Evolutionary conservation across 2,329 filamentous ascomycete genomes (phyloP).

Genomic region (Parascedosporium putredinis): DNA sequence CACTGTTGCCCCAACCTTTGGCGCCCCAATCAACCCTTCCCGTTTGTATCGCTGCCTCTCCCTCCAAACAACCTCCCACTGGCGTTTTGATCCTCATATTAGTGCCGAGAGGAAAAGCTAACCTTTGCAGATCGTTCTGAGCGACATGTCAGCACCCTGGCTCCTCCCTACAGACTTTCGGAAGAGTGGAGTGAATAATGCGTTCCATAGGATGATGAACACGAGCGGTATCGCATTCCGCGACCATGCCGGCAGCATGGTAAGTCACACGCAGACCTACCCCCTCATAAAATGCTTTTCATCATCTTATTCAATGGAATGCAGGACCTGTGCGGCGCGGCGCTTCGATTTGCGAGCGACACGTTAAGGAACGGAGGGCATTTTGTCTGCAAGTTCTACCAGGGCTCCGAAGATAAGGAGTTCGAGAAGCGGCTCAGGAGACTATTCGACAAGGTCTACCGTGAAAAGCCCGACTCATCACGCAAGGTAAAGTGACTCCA

Average conservation of each 20-base stretch:
- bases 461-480: conserved; percentile 88
- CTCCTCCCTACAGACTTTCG: conserved; percentile 66
- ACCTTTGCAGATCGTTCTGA: conserved; percentile 62
- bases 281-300: not conserved
- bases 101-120: conserved; percentile 9
- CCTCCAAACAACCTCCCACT: not conserved
- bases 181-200: conserved; percentile 88
- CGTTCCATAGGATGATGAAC: conserved; percentile 98
- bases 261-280: conserved; percentile 30
- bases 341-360: conserved; percentile 74
- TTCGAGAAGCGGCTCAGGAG: conserved; percentile 65
- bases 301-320: not conserved
- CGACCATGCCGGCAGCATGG: conserved; percentile 93
- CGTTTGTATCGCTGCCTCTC: no score
- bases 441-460: conserved; percentile 68
- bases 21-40: no score
- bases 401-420: conserved; percentile 73
- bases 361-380: conserved; percentile 74
- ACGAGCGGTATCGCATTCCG: conserved; percentile 79
- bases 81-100: not conserved
- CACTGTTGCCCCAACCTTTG: no score
- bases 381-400: conserved; percentile 97
- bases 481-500: conserved; percentile 72
- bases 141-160: conserved; percentile 99
- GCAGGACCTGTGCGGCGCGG: conserved; percentile 78